A percentile compares a stretch with the other conserved stretches of the same genome.
Conservation (phyloP, 2,329 filamentous ascomycete species). For the Fusarium virguliforme region DNA sequence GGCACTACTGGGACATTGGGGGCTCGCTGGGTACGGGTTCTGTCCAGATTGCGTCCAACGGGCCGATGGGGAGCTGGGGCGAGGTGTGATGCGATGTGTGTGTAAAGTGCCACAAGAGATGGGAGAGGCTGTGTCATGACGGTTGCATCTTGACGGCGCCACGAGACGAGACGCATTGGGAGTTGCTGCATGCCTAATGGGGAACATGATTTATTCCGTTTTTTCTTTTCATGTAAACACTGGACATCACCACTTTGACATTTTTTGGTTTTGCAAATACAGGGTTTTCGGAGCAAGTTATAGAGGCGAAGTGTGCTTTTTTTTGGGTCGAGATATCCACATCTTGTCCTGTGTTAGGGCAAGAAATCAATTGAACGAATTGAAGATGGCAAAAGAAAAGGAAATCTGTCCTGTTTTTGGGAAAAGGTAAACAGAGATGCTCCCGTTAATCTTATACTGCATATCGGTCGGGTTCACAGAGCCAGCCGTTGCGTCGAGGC, state of each 20-base stretch:
- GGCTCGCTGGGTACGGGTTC: slow-evolving; percentile 84
- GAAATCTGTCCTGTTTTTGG: background rate
- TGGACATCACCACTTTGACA: slow-evolving; percentile 36
- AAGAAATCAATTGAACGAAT: slow-evolving; percentile 19
- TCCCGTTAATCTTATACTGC: slow-evolving; percentile 4
- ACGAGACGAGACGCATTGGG: slow-evolving; percentile 30
- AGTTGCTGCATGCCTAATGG: slow-evolving; percentile 18
- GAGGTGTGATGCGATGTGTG: slow-evolving; percentile 73
- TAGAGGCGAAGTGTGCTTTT: slow-evolving; percentile 28
- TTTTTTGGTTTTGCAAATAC: slow-evolving; percentile 36
- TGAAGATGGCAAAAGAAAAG: background rate
- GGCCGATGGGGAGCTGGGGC: slow-evolving; percentile 83
- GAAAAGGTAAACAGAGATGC: background rate
- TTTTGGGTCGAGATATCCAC: slow-evolving; percentile 17
- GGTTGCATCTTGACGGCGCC: slow-evolving; percentile 27
- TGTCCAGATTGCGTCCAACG: slow-evolving; percentile 73
- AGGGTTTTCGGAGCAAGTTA: slow-evolving; percentile 34
- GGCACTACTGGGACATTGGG: slow-evolving; percentile 95
- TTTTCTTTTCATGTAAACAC: slow-evolving; percentile 36
- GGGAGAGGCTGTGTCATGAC: slow-evolving; percentile 16
- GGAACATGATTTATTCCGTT: slow-evolving; percentile 11
- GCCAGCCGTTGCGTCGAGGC: slow-evolving; percentile 40
- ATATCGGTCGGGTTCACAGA: slow-evolving; percentile 1
- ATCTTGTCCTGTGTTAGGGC: slow-evolving; percentile 18
- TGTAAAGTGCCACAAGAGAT: slow-evolving; percentile 23